A percentile compares a stretch with the other conserved stretches of the same genome.
These are phyloP conservation scores for Wickerhamiella galacta DNA, from an alignment of 805 yeast species.

Conservation along the genomic window DNA sequence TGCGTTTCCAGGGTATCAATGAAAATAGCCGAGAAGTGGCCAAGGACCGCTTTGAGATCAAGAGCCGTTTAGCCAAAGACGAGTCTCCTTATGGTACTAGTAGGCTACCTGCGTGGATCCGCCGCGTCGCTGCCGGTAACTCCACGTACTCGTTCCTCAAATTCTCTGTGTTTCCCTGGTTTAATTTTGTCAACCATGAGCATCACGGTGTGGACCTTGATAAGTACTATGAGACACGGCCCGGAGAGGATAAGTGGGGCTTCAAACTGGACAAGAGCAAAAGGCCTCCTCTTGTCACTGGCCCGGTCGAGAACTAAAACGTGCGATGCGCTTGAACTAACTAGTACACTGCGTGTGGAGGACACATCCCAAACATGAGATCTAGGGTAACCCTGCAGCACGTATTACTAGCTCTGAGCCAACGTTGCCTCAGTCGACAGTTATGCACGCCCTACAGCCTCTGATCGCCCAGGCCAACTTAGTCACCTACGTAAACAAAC, in stretches of 20 bases:
- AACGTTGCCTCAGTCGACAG: no score
- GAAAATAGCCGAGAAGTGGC: conserved; percentile 58
- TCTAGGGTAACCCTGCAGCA: no score
- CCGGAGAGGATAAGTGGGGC: conserved; percentile 45
- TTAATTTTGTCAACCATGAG: conserved; percentile 65
- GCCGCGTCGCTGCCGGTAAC: conserved; percentile 61
- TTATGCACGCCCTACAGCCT: no score
- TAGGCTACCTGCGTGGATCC: conserved; percentile 47
- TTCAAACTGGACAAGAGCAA: conserved; percentile 21
- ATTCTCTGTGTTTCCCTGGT: conserved; percentile 58
- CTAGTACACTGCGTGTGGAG: no score
- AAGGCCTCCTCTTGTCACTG: no score
- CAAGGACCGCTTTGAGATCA: conserved; percentile 60
- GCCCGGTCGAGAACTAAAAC: no score
- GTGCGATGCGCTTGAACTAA: no score
- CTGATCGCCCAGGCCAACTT: not conserved
- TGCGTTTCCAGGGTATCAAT: conserved; percentile 60
- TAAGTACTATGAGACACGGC: conserved; percentile 32
- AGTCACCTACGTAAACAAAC: not conserved
- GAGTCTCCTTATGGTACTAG: conserved; percentile 53
- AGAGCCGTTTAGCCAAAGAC: conserved; percentile 45
- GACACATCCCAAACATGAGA: no score
- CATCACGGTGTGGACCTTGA: conserved; percentile 62
- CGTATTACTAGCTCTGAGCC: no score
- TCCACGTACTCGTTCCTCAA: conserved; percentile 51